These are phyloP conservation scores for Puccinia polysora DNA, from an alignment of 1,284 basidiomycete genomes.

Conservation along the genomic window DNA sequence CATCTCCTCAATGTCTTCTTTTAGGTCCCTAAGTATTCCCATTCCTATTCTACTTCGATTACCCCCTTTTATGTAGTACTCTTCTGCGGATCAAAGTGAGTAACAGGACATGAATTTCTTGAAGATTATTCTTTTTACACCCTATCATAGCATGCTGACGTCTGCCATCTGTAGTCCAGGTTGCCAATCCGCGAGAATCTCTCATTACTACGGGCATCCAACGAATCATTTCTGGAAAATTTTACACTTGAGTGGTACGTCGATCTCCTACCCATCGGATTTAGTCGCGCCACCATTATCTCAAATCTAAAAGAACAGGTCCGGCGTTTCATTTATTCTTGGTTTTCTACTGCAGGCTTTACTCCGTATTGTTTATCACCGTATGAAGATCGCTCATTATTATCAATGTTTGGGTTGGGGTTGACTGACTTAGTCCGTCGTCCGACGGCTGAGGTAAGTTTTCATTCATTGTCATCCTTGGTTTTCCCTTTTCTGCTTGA, in stretches of 20 bases:
- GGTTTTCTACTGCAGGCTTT: neutral
- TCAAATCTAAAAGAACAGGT: neutral
- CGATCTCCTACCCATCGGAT: neutral
- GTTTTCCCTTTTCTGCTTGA: neutral
- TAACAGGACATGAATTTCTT: neutral
- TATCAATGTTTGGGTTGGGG: slow-evolving; percentile 5
- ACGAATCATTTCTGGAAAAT: slow-evolving; percentile 12
- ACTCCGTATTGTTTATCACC: neutral
- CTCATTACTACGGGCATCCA: slow-evolving; percentile 18
- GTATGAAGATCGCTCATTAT: slow-evolving; percentile 2
- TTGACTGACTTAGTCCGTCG: slow-evolving; percentile 17
- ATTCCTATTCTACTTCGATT: too few relatives aligned
- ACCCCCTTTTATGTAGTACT: too few relatives aligned
- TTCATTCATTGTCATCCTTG: neutral
- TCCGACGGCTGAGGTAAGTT: slow-evolving; percentile 14
- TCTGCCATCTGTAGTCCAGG: neutral
- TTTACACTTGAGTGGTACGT: slow-evolving; percentile 6
- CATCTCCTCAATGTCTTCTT: too few relatives aligned
- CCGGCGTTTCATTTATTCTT: neutral
- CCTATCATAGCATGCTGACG: neutral
- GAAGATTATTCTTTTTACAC: neutral
- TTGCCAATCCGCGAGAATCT: slow-evolving; percentile 10
- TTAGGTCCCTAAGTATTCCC: too few relatives aligned
- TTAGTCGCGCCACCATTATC: neutral
- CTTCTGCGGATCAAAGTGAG: slow-evolving; percentile 15